Conservation (phyloP, 164 flowering plant genomes). For the Platanus orientalis region DNA sequence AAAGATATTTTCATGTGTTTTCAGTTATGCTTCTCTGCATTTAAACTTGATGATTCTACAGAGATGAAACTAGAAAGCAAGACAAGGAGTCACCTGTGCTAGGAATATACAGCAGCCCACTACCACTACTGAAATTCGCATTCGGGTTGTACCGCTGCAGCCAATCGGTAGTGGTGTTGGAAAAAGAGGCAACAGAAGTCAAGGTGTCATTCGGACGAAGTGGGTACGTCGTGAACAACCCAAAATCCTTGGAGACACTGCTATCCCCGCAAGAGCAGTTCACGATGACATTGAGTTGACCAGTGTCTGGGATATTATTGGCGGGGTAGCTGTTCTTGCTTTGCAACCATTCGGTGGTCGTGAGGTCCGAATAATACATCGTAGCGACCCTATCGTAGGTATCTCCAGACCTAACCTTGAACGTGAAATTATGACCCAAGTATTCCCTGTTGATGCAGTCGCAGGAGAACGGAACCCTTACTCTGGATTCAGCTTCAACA, state of each 20-base stretch:
- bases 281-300: conserved; percentile 31
- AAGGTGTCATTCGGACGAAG: conserved; percentile 29
- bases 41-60: not conserved
- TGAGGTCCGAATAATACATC: conserved; percentile 33
- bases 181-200: conserved; percentile 19
- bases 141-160: conserved; percentile 28
- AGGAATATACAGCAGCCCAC: conserved; percentile 31
- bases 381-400: conserved; percentile 39
- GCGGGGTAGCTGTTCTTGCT: conserved; percentile 11
- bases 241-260: conserved; percentile 28
- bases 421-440: conserved; percentile 40
- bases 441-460: conserved; percentile 43
- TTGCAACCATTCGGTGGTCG: conserved; percentile 30
- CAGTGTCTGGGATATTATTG: conserved; percentile 17
- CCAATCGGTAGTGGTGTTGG: conserved; percentile 9
- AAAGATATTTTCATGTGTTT: not conserved
- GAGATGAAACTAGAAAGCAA: not conserved
- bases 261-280: conserved; percentile 48
- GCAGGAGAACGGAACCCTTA: conserved; percentile 55
- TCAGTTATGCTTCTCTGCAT: not conserved
- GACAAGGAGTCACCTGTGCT: conserved; percentile 26
- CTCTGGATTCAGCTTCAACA: conserved; percentile 16
- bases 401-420: conserved; percentile 24
- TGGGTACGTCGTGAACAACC: conserved; percentile 50
- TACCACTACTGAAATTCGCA: conserved; percentile 23